These are phyloP conservation scores for Podospora conica DNA, from an alignment of 495 filamentous ascomycete genomes.

Conservation along the genomic window DNA sequence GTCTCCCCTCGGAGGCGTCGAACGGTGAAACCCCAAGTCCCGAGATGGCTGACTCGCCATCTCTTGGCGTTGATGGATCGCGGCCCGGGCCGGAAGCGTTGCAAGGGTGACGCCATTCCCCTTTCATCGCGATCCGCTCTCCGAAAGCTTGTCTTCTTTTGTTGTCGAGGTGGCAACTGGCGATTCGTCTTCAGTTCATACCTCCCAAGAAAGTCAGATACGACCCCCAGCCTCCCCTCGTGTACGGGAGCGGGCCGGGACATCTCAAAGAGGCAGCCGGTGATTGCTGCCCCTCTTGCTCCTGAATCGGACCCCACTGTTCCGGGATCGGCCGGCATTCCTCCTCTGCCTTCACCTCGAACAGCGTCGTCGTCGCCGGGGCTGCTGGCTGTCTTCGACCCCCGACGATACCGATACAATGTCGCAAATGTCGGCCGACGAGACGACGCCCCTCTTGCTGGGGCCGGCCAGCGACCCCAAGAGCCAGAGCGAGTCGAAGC, in stretches of 20 bases:
- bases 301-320: slow-evolving; percentile 7
- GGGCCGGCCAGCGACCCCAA: not conserved
- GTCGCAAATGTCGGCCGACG: not conserved
- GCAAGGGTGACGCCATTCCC: not conserved
- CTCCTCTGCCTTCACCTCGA: not conserved
- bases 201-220: not conserved
- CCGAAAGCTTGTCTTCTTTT: not conserved
- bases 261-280: slow-evolving; percentile 4
- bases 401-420: not conserved
- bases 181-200: not conserved
- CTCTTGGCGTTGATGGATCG: not conserved
- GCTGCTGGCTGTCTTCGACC: not conserved
- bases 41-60: not conserved
- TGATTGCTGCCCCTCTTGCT: not conserved
- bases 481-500: not conserved
- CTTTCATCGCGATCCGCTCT: not conserved
- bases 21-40: too few relatives aligned
- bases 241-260: not conserved
- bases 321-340: not conserved
- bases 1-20: too few relatives aligned
- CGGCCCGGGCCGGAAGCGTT: not conserved
- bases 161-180: not conserved
- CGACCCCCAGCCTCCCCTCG: too few relatives aligned
- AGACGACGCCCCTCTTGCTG: slow-evolving; percentile 3
- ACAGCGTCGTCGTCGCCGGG: not conserved